These are phyloP conservation scores for Clathrospora elynae DNA, from an alignment of 2,329 filamentous ascomycete species.

Conservation along the genomic window DNA sequence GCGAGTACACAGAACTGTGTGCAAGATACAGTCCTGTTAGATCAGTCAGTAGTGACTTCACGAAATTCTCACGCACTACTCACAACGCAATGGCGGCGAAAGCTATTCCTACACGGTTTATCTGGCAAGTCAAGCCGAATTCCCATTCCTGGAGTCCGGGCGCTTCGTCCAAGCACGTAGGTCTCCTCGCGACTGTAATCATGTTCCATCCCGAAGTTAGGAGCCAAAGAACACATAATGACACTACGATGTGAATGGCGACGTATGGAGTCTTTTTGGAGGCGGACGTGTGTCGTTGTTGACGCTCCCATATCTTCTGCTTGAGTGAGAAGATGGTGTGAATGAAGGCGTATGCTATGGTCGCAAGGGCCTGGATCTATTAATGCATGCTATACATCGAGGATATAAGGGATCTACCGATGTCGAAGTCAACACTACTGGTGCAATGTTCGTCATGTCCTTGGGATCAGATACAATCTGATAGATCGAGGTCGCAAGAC, in stretches of 20 bases:
- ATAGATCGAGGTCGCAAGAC: slow-evolving; percentile 36
- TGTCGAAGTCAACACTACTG: slow-evolving; percentile 39
- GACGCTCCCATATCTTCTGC: slow-evolving; percentile 38
- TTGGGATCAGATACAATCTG: slow-evolving; percentile 35
- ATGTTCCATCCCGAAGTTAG: slow-evolving; percentile 49
- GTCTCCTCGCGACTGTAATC: slow-evolving; percentile 46
- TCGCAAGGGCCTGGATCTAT: slow-evolving; percentile 37
- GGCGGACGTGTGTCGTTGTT: slow-evolving; percentile 26
- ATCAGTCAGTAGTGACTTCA: slow-evolving; percentile 2
- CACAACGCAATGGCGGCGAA: slow-evolving; percentile 45
- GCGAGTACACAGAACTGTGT: slow-evolving; percentile 43
- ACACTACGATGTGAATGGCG: slow-evolving; percentile 39
- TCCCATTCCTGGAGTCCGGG: slow-evolving; percentile 39
- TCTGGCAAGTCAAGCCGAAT: slow-evolving; percentile 38
- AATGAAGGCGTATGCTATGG: slow-evolving; percentile 42
- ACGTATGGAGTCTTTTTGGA: slow-evolving; percentile 42
- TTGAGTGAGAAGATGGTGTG: slow-evolving; percentile 44
- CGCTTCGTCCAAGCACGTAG: slow-evolving; percentile 36
- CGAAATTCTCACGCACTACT: slow-evolving; percentile 8
- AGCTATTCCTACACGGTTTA: slow-evolving; percentile 37
- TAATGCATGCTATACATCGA: not conserved
- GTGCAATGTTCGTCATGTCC: slow-evolving; percentile 37
- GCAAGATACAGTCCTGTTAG: slow-evolving; percentile 37
- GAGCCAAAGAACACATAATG: slow-evolving; percentile 45
- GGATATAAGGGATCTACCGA: slow-evolving; percentile 32